Conservation (phyloP, 305 asterid genomes). For the Fraxinus nigra region DNA sequence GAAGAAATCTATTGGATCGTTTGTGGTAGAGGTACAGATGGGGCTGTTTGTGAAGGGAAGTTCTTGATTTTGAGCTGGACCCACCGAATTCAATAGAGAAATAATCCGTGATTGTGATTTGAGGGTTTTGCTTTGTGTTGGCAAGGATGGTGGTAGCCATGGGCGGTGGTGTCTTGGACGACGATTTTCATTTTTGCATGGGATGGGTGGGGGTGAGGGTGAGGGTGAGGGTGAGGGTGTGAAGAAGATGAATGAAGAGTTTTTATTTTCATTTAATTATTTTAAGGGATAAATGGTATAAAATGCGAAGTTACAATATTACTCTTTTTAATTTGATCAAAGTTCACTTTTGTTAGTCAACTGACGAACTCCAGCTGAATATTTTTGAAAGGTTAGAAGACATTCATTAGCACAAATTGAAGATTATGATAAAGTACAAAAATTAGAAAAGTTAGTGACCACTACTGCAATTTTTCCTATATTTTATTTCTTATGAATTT, state of each 20-base stretch:
- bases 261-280: too few relatives aligned
- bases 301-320: neutral
- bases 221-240: too few relatives aligned
- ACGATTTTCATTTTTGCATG: too few relatives aligned
- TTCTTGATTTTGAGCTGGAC: neutral
- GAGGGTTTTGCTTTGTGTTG: too few relatives aligned
- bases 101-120: too few relatives aligned
- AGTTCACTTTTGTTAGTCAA: neutral
- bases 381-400: neutral
- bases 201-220: too few relatives aligned
- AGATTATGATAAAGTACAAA: neutral
- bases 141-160: too few relatives aligned
- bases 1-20: neutral
- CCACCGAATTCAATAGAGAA: too few relatives aligned
- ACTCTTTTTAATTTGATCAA: neutral
- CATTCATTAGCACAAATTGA: neutral
- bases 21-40: neutral
- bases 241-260: too few relatives aligned
- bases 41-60: neutral
- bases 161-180: too few relatives aligned
- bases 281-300: neutral
- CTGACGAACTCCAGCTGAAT: neutral
- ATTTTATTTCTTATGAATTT: neutral
- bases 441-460: neutral
- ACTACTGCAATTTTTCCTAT: neutral